These are phyloP conservation scores for Backusella macrospora DNA, from an alignment of 192 early-diverging fungal genomes.

Conservation along the genomic window DNA sequence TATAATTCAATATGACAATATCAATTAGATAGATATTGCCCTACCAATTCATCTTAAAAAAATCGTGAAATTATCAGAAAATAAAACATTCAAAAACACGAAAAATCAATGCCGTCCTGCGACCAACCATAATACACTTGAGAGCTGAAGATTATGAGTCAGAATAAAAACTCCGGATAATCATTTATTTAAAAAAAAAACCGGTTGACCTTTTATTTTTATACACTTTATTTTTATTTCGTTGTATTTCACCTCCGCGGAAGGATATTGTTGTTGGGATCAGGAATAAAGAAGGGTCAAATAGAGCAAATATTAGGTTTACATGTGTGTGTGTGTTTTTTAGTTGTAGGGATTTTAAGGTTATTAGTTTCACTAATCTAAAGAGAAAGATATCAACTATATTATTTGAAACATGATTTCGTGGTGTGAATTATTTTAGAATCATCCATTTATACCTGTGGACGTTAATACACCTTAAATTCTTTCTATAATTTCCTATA, in stretches of 20 bases:
- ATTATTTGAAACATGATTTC: not conserved
- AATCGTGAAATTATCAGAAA: not conserved
- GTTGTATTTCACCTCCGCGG: not conserved
- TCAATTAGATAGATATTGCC: not conserved
- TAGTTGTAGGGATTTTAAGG: not conserved
- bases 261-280: not conserved
- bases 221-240: not conserved
- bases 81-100: conserved; percentile 1
- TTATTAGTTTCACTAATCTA: not conserved
- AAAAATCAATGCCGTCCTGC: not conserved
- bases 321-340: not conserved
- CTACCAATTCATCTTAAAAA: not conserved
- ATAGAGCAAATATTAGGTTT: not conserved
- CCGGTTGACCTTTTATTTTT: not conserved
- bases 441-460: conserved; percentile 12
- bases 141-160: conserved; percentile 10
- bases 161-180: conserved; percentile 13
- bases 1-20: not conserved
- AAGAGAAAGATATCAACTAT: not conserved
- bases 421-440: conserved; percentile 16
- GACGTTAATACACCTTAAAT: not conserved
- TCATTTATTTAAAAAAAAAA: conserved; percentile 8
- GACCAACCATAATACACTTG: not conserved
- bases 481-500: conserved; percentile 8
- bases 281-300: not conserved